Percentiles rank a stretch among this genome's conserved stretches.
Evolutionary conservation across 257 asterid genomes (phyloP).

Genomic region (Solanum virginianum): DNA sequence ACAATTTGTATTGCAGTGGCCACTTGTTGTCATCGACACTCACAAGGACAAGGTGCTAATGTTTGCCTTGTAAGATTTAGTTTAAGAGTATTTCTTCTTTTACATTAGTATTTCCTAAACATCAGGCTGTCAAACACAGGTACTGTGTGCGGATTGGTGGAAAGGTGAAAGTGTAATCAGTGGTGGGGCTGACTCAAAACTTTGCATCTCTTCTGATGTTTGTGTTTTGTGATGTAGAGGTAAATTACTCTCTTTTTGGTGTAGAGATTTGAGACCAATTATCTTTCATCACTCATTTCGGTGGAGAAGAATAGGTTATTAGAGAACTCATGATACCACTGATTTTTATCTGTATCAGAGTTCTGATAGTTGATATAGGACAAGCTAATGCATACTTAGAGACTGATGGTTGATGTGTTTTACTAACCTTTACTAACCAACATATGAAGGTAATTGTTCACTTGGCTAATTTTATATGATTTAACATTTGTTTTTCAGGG

Average conservation of each 20-base stretch:
- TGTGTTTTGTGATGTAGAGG: slow-evolving; percentile 32
- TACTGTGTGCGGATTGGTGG: slow-evolving; percentile 94
- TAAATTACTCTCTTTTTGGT: not conserved
- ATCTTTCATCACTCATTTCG: not conserved
- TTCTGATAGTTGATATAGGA: not conserved
- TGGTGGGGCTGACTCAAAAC: slow-evolving; percentile 86
- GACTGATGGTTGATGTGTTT: not conserved
- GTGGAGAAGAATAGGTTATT: not conserved
- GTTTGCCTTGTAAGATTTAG: not conserved
- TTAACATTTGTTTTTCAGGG: not conserved
- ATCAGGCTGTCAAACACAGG: slow-evolving; percentile 32
- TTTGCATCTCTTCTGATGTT: slow-evolving; percentile 65
- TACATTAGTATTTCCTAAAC: not conserved
- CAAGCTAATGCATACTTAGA: not conserved
- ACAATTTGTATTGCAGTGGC: slow-evolving; percentile 56
- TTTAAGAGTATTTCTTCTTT: not conserved
- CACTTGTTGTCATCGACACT: slow-evolving; percentile 60
- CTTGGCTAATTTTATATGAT: not conserved
- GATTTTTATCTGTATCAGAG: not conserved
- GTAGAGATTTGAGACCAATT: not conserved
- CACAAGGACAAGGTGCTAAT: slow-evolving; percentile 77
- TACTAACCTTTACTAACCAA: not conserved
- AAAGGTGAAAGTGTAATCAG: slow-evolving; percentile 56
- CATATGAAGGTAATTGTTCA: not conserved
- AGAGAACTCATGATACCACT: not conserved